Conservation (phyloP, 139 green algal species). For the Desmodesmus armatus region DNA sequence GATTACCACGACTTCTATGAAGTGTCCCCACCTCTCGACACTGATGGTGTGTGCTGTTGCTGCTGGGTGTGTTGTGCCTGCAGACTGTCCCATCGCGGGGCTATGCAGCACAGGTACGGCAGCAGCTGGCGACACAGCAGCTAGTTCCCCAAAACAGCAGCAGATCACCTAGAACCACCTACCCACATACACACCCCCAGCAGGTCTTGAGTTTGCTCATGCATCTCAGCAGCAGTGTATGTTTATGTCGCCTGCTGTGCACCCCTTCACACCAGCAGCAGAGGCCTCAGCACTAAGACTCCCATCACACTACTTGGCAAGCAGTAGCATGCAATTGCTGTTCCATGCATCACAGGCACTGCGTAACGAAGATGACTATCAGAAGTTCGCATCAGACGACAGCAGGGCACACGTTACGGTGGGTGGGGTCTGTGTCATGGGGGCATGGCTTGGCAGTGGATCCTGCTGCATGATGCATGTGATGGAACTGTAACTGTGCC, state of each 20-base stretch:
- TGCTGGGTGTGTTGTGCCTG: neutral
- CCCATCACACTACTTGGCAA: neutral
- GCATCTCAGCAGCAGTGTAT: neutral
- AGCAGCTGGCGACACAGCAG: too few species aligned
- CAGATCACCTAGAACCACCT: too few species aligned
- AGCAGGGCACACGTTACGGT: slow-evolving; percentile 64
- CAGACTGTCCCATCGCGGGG: neutral
- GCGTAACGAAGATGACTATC: slow-evolving; percentile 80
- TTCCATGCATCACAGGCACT: slow-evolving; percentile 27
- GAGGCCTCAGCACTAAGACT: too few species aligned
- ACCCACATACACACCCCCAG: too few species aligned
- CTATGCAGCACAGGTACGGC: slow-evolving; percentile 51
- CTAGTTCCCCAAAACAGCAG: too few species aligned
- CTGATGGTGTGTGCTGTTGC: neutral
- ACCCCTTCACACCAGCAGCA: too few species aligned
- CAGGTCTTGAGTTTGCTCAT: neutral
- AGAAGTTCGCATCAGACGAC: slow-evolving; percentile 57
- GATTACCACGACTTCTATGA: too few species aligned
- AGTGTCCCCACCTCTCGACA: neutral
- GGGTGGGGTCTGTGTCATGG: too few species aligned
- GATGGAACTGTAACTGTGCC: too few species aligned
- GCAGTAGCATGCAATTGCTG: neutral
- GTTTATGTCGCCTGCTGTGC: too few species aligned
- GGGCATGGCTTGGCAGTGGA: too few species aligned
- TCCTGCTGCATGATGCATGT: neutral